Conservation (phyloP, 2,329 filamentous ascomycete species). For the Arthroderma sp. region DNA sequence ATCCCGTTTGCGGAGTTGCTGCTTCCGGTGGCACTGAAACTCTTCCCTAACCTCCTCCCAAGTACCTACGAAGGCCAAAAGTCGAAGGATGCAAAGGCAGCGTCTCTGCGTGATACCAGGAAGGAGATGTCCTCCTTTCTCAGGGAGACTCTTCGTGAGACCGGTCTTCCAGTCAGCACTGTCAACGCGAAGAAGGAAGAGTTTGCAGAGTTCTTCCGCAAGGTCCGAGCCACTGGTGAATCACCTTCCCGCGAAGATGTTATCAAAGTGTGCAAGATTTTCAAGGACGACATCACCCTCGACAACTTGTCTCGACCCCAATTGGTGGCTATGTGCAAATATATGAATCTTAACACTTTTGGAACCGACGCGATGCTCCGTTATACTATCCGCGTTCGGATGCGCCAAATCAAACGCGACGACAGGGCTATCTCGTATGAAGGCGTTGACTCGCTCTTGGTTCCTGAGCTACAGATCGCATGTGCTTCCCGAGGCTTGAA, state of each 20-base stretch:
- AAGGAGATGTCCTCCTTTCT: slow-evolving; percentile 91
- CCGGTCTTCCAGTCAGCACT: slow-evolving; percentile 74
- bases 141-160: slow-evolving; percentile 76
- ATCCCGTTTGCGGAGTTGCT: slow-evolving; percentile 92
- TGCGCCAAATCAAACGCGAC: slow-evolving; percentile 98
- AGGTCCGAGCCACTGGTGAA: slow-evolving; percentile 84
- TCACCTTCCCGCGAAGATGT: slow-evolving; percentile 78
- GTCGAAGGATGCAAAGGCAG: slow-evolving; percentile 78
- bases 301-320: slow-evolving; percentile 95
- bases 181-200: slow-evolving; percentile 83
- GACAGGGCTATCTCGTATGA: slow-evolving; percentile 90
- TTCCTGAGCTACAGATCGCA: slow-evolving; percentile 81
- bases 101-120: slow-evolving; percentile 65
- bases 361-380: slow-evolving; percentile 96
- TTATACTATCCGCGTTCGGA: slow-evolving; percentile 91
- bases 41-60: slow-evolving; percentile 94
- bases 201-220: slow-evolving; percentile 93
- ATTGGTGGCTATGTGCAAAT: slow-evolving; percentile 92
- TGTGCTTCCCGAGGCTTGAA: slow-evolving; percentile 85
- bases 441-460: slow-evolving; percentile 84
- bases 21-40: slow-evolving; percentile 75
- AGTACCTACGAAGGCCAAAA: slow-evolving; percentile 93
- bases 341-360: slow-evolving; percentile 95
- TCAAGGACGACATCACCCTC: slow-evolving; percentile 92
- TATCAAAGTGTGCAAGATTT: slow-evolving; percentile 97